Base-by-base conservation (phyloP, 2,329 filamentous ascomycete genomes). In the Pseudophaeomoniella oleicola region DNA sequence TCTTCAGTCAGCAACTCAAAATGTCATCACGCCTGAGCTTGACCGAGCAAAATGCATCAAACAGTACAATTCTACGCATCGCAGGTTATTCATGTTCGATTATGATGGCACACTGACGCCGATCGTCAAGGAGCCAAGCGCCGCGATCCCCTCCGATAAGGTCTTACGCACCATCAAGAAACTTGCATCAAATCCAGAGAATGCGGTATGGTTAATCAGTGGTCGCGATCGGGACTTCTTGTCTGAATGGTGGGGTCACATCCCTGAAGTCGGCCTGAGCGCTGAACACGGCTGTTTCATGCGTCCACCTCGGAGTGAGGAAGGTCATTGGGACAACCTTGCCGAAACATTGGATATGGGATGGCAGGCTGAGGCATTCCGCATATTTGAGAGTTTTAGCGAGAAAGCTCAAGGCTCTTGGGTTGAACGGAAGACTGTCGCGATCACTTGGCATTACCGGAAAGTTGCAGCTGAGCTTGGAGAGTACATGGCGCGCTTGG, bases 241-340 rank as follows among this genome's bases (percentile, higher is more conserved):
- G 40, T 76, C 81, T 46, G 79, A 92, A 46, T 87, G 88, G 64
- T 77, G 96, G 55, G 90, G 88, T n/a, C 81, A 93, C 58, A 93
- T 96, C 45, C 57, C 75, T 1, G 77, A 82, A 52, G 67, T 98
- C 10, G 90, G 90, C n/a, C 80, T 98, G 52, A 93, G 85, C 49
- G 90, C 90, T 1, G 90, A 98, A 62, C 90, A 98, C 53, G 90
- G 90, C 36, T 94, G 86, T 52, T 98, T 96, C 57, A 85, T 96
- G 60, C 78, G 83, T 42, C 70, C 84, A 45, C 90, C 90, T 4
- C 72, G 78, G 29, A 70, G 68, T 13, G 71, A 78, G 2, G n/a
- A n/a, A n/a, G n/a, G n/a, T n/a, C 70, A 78, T 30, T 98, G 90
- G 90, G 76, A 85, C 55, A 94, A 94, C 50, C 64, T 94, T 37